Evolutionary conservation across 2,329 filamentous ascomycete genomes (phyloP).

Genomic region (Hymenoscyphus repandus): DNA sequence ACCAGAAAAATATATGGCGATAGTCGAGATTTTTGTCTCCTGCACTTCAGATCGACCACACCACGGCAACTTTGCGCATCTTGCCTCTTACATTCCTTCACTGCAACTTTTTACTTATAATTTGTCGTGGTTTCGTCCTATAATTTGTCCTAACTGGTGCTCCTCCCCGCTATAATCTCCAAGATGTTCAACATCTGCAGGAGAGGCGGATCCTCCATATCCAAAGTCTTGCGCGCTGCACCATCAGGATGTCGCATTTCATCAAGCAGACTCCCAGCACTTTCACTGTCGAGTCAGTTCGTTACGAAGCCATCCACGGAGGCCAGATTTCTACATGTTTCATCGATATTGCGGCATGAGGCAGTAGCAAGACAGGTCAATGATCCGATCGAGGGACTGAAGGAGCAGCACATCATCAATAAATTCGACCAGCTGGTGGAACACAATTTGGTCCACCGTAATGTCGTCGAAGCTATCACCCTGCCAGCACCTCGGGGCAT

Average conservation of each 20-base stretch:
- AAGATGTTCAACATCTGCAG: conserved; percentile 31
- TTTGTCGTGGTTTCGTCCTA: conserved; percentile 11
- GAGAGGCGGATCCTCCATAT: conserved; percentile 31
- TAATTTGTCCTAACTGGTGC: conserved; percentile 10
- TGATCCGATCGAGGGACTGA: background rate
- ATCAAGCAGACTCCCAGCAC: conserved; percentile 23
- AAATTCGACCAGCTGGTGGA: conserved; percentile 31
- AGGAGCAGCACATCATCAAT: conserved; percentile 14
- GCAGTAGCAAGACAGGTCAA: conserved; percentile 7
- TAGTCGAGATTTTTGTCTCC: background rate
- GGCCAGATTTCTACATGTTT: conserved; percentile 27
- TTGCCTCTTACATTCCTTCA: no score
- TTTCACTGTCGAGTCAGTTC: conserved; percentile 17
- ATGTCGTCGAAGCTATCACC: conserved; percentile 49
- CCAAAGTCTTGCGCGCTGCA: conserved; percentile 23
- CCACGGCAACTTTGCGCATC: no score
- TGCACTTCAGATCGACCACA: background rate
- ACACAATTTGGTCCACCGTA: conserved; percentile 27
- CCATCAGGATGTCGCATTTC: conserved; percentile 21
- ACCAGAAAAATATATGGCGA: background rate
- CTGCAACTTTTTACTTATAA: conserved; percentile 2
- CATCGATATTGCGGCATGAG: conserved; percentile 19
- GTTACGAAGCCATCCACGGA: conserved; percentile 14
- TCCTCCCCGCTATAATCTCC: conserved; percentile 5
- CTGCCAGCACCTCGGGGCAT: conserved; percentile 45